These are phyloP conservation scores for Metschnikowia reukaufii DNA, from an alignment of 805 yeast species.

Conservation along the genomic window DNA sequence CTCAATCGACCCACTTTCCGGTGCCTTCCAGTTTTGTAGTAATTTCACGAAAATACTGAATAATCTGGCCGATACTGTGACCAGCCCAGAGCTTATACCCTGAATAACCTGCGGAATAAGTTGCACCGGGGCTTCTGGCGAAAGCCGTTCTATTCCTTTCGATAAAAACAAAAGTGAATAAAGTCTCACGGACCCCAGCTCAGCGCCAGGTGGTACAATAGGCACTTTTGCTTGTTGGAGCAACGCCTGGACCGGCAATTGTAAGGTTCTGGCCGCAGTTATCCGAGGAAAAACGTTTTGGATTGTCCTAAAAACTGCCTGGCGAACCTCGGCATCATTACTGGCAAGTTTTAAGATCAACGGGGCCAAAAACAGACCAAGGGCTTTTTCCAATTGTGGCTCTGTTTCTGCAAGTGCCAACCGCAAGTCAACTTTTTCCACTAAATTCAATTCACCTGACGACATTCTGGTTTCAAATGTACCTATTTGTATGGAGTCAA, in stretches of 20 bases:
- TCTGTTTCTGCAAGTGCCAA: slow-evolving; percentile 74
- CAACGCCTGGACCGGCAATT: slow-evolving; percentile 63
- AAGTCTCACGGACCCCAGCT: slow-evolving; percentile 52
- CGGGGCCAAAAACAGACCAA: slow-evolving; percentile 71
- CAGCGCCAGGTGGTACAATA: slow-evolving; percentile 41
- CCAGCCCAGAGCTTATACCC: slow-evolving; percentile 43
- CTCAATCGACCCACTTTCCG: slow-evolving; percentile 47
- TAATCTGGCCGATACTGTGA: slow-evolving; percentile 51
- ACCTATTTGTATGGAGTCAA: background rate
- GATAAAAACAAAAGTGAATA: slow-evolving; percentile 67
- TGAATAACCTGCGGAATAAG: slow-evolving; percentile 50
- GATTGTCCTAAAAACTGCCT: slow-evolving; percentile 64
- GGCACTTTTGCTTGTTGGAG: slow-evolving; percentile 64
- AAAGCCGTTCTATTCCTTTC: slow-evolving; percentile 61
- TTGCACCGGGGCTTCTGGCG: slow-evolving; percentile 31
- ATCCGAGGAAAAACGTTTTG: slow-evolving; percentile 68
- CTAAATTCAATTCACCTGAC: slow-evolving; percentile 50
- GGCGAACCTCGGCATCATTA: slow-evolving; percentile 61
- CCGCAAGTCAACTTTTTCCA: slow-evolving; percentile 78
- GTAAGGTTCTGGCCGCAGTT: slow-evolving; percentile 51
- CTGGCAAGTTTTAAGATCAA: slow-evolving; percentile 76
- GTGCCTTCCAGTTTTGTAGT: slow-evolving; percentile 47
- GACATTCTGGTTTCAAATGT: slow-evolving; percentile 21
- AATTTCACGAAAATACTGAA: slow-evolving; percentile 62
- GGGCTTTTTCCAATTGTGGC: slow-evolving; percentile 57